Base-by-base conservation (phyloP, 352 stramenopile species). In the Pythium pyrilobum region DNA sequence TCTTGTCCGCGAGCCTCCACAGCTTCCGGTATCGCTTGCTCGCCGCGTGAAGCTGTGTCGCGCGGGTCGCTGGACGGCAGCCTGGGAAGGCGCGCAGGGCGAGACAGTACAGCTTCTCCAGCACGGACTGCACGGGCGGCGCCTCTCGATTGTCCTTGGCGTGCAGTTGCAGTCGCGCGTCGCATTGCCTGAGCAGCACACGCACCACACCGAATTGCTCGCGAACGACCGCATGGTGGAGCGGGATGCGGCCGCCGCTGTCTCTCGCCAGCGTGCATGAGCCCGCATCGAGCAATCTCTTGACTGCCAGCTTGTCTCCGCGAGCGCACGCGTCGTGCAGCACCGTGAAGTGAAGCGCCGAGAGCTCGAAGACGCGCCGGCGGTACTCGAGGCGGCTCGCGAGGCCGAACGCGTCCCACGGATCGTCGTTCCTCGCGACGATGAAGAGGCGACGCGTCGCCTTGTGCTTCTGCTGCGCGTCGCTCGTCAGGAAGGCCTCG, bases 171-270 rank as follows among this genome's bases (percentile, higher is more conserved):
- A 85, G 24, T 31, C 43, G 51, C 3, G 53, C 69, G 40, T 89
- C 69, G 27, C 47, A 15, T 18, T 62, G 72, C 13, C 25, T 43
- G 0, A 89, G 23, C 2, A 89, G 52, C 12, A 51, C 32, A 11
- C 52, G 70, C 16, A 67, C 48, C 5, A 81, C 50, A 10, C 57
- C 52, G 5, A 68, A 58, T 10, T 72, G 62, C 15, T 81, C 70
- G 4, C 38, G 59, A 18, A 87, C 54, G 3, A 74, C 67, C 16
- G 76, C 74, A 11, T 87, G 74, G 25, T 89, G 76, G 29, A 89
- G 41, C 29, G 70, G 54, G 39, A 72, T 63, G 0, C 79, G 69
- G 2, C 74, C 75, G n/a, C 62, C 67, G 0, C 44, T 32, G 25
- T 86, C 73, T 28, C 64, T 56, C 15, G 62, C 55, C 0, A 89